Percentiles rank a stretch among this genome's conserved stretches.
Conservation (phyloP, 192 early-diverging fungal genomes). For the Umbelopsis isabellina region DNA sequence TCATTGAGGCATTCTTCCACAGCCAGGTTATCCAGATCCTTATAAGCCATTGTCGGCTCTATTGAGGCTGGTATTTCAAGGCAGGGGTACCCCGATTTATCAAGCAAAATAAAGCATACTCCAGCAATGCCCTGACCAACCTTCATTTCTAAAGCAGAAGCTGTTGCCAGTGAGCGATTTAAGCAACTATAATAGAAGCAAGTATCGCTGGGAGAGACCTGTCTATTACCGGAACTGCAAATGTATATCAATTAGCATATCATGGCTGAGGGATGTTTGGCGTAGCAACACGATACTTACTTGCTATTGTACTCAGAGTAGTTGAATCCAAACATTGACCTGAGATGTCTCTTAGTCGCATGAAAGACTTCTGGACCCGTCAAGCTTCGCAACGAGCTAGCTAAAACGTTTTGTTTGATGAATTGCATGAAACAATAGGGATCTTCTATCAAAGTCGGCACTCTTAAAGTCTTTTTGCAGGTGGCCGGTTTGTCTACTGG, state of each 20-base stretch:
- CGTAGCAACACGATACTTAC: slow-evolving; percentile 8
- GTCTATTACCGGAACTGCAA: slow-evolving; percentile 10
- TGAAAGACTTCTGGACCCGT: slow-evolving; percentile 45
- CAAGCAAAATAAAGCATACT: slow-evolving; percentile 49
- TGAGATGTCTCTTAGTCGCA: slow-evolving; percentile 44
- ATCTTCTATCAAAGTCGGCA: slow-evolving; percentile 59
- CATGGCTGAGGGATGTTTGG: background rate
- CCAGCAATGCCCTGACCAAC: slow-evolving; percentile 61
- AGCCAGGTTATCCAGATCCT: background rate
- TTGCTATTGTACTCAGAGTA: slow-evolving; percentile 1
- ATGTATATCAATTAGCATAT: background rate
- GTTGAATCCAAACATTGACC: slow-evolving; percentile 18
- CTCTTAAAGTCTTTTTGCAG: slow-evolving; percentile 40
- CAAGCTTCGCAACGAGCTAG: slow-evolving; percentile 44
- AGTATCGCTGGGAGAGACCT: slow-evolving; percentile 32
- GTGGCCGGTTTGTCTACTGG: slow-evolving; percentile 57
- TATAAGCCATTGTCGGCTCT: background rate
- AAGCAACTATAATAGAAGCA: slow-evolving; percentile 57
- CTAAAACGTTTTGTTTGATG: slow-evolving; percentile 63
- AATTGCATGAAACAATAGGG: slow-evolving; percentile 66
- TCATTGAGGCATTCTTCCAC: slow-evolving; percentile 23
- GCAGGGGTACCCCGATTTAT: slow-evolving; percentile 22
- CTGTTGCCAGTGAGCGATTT: slow-evolving; percentile 36
- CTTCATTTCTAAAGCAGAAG: slow-evolving; percentile 43
- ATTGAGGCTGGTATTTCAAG: background rate